phyloP scores from a whole-genome alignment of 139 green algal genomes.

The Chlamydomonas asymmetrica region DNA sequence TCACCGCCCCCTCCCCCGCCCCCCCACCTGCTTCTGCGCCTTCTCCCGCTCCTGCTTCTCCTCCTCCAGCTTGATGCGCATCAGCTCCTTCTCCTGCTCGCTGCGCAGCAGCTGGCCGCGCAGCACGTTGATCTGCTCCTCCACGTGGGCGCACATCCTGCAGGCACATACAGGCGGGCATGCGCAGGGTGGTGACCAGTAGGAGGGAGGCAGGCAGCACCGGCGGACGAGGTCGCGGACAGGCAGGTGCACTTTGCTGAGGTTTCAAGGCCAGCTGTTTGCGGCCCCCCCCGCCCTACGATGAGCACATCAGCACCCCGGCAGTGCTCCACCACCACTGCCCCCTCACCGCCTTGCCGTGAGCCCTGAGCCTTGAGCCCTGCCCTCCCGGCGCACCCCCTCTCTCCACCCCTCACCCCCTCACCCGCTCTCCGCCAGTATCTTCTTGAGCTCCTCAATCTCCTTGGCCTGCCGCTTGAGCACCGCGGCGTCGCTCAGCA shows the following conservation, averaged over 20 bases:
- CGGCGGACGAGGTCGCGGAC: too few relatives aligned
- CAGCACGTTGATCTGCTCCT: constrained; percentile 66
- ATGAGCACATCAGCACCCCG: too few relatives aligned
- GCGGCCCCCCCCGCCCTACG: too few relatives aligned
- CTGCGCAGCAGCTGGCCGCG: constrained; percentile 72
- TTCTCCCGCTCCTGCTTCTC: constrained; percentile 79
- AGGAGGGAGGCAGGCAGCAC: too few relatives aligned
- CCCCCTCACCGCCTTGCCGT: too few relatives aligned
- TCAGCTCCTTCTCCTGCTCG: constrained; percentile 84
- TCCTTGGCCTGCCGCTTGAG: constrained; percentile 92
- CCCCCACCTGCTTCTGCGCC: constrained; percentile 43
- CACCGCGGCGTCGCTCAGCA: constrained; percentile 76
- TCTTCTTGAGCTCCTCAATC: constrained; percentile 74
- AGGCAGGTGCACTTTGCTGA: too few relatives aligned
- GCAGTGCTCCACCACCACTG: too few relatives aligned
- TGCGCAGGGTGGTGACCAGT: too few relatives aligned
- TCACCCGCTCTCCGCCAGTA: constrained; percentile 51
- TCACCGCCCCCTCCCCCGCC: too few relatives aligned
- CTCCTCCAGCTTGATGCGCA: constrained; percentile 74
- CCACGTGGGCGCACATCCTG: constrained; percentile 53
- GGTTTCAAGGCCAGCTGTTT: background rate
- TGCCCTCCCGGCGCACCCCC: background rate
- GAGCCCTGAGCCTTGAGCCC: background rate
- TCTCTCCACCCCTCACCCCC: background rate
- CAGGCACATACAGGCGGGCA: too few relatives aligned